These are phyloP conservation scores for Bipolaris gigantea DNA, from an alignment of 2,329 filamentous ascomycete genomes.

Conservation along the genomic window DNA sequence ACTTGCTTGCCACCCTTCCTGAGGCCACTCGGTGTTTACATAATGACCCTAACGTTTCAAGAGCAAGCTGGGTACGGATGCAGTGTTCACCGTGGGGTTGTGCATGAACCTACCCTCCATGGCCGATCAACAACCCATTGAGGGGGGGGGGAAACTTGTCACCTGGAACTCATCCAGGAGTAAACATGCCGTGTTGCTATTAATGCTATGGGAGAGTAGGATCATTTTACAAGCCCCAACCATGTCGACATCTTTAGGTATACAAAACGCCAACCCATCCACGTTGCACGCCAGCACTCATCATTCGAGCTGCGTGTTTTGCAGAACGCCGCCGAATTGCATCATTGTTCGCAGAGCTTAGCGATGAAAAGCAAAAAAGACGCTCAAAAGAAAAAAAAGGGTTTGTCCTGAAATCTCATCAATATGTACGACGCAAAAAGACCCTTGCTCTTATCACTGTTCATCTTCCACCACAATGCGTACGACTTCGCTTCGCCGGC, in stretches of 20 bases:
- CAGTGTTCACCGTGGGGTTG: background rate
- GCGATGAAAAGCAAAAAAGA: conserved; percentile 1
- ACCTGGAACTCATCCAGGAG: background rate
- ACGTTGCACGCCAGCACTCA: conserved; percentile 2
- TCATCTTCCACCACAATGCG: conserved; percentile 32
- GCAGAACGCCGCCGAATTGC: conserved; percentile 5
- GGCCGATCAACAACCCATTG: background rate
- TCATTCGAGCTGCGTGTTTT: conserved; percentile 4
- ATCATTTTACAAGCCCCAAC: background rate
- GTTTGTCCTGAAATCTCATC: background rate
- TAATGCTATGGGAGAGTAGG: background rate
- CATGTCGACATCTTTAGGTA: background rate
- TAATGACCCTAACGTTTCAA: conserved; percentile 5
- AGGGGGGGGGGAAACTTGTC: background rate
- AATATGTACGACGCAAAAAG: background rate
- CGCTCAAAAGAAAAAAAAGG: background rate
- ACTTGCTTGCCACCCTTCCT: conserved; percentile 1
- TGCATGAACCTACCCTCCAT: conserved; percentile 3
- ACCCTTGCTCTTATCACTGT: conserved; percentile 1
- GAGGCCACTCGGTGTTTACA: background rate
- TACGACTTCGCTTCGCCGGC: conserved; percentile 23
- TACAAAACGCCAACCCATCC: conserved; percentile 1
- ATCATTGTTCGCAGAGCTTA: background rate
- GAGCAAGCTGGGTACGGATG: background rate
- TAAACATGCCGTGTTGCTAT: conserved; percentile 2